A percentile compares a stretch with the other conserved stretches of the same genome.
Evolutionary conservation across 768 basidiomycete genomes (phyloP).

Genomic region (Cystobasidium tubakii): DNA sequence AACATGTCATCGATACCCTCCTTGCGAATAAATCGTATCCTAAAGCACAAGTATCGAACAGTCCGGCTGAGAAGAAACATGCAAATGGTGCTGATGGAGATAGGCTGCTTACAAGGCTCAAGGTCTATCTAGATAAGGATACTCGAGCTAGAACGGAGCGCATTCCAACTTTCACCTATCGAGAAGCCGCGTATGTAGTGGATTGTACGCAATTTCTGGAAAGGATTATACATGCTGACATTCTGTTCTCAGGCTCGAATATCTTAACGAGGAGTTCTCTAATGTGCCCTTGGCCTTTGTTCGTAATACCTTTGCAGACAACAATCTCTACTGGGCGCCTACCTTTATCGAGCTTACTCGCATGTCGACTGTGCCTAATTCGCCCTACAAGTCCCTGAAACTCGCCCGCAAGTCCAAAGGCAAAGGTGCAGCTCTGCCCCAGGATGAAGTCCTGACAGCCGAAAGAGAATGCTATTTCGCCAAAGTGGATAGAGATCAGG

Average conservation of each 20-base stretch:
- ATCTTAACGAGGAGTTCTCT: constrained; percentile 34
- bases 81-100: neutral
- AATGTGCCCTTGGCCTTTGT: constrained; percentile 31
- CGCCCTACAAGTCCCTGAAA: constrained; percentile 22
- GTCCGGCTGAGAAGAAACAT: constrained; percentile 6
- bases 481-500: neutral
- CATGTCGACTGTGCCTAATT: neutral
- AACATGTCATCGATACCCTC: constrained; percentile 15
- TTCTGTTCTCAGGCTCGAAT: constrained; percentile 6
- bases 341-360: constrained; percentile 29
- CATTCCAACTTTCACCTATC: neutral
- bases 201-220: neutral
- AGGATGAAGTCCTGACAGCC: neutral
- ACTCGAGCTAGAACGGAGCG: neutral
- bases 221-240: neutral
- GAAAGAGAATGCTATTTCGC: neutral
- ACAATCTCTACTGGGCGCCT: constrained; percentile 37
- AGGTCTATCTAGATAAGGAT: neutral
- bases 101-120: neutral
- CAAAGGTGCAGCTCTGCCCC: neutral
- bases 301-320: constrained; percentile 16
- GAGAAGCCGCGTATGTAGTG: constrained; percentile 1
- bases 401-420: neutral
- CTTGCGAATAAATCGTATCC: constrained; percentile 11
- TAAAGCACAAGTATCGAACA: neutral